These are phyloP conservation scores for Lipomyces spencermartinsiae DNA, from an alignment of 805 yeast genomes.

Conservation along the genomic window DNA sequence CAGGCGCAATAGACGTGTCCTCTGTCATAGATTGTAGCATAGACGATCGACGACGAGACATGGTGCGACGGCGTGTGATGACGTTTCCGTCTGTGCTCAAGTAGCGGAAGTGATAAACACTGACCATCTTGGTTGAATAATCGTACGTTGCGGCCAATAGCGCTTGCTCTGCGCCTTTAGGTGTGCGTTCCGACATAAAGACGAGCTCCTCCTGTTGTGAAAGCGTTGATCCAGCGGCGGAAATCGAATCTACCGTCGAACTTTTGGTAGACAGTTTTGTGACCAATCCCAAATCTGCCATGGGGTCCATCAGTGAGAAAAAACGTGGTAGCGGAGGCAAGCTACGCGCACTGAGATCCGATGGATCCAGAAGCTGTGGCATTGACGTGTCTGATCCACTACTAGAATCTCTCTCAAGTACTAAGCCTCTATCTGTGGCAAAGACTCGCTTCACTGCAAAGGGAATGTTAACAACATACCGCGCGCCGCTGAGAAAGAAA, in stretches of 20 bases:
- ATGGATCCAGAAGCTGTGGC: constrained; percentile 17
- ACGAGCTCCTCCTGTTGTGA: constrained; percentile 63
- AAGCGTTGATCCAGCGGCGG: constrained; percentile 64
- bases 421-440: constrained; percentile 69
- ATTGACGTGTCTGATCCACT: constrained; percentile 24
- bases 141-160: constrained; percentile 53
- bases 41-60: constrained; percentile 32
- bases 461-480: constrained; percentile 70
- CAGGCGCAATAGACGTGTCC: constrained; percentile 17
- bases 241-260: constrained; percentile 52
- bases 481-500: constrained; percentile 65
- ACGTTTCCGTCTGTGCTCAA: constrained; percentile 37
- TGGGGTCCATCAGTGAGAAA: constrained; percentile 74
- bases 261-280: constrained; percentile 42
- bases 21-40: constrained; percentile 30
- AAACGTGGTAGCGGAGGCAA: constrained; percentile 48
- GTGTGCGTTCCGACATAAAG: constrained; percentile 36
- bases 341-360: background rate
- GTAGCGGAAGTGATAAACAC: constrained; percentile 63
- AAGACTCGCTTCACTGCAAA: constrained; percentile 66
- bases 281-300: constrained; percentile 73
- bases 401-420: constrained; percentile 60
- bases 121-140: constrained; percentile 47
- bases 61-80: constrained; percentile 23
- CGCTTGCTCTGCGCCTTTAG: constrained; percentile 14